Evolutionary conservation across 2,329 filamentous ascomycete species (phyloP).

Genomic region (Aspergillus cejpii): DNA sequence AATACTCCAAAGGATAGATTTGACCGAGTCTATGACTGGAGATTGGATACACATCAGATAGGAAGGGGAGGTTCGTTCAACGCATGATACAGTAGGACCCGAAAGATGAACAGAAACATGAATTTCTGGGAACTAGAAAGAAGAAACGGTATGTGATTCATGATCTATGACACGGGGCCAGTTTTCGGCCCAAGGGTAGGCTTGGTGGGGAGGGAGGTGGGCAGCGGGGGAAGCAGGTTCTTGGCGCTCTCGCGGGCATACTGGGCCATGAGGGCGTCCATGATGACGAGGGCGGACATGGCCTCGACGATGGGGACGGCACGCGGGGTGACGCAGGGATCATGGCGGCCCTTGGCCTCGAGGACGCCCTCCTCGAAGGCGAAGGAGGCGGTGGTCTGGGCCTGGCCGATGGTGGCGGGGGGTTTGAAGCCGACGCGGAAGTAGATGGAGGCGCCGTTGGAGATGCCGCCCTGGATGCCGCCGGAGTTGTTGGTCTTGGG

Average conservation of each 20-base stretch:
- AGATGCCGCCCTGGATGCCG: slow-evolving; percentile 91
- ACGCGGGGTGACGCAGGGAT: slow-evolving; percentile 84
- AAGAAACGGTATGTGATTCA: neutral
- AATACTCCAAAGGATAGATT: too few species aligned
- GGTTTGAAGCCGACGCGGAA: slow-evolving; percentile 95
- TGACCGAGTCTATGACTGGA: too few species aligned
- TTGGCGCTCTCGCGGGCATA: slow-evolving; percentile 54
- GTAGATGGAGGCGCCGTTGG: slow-evolving; percentile 88
- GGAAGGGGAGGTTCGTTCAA: neutral
- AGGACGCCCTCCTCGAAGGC: slow-evolving; percentile 68
- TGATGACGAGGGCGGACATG: slow-evolving; percentile 81
- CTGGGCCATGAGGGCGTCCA: slow-evolving; percentile 82
- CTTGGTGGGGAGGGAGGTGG: slow-evolving; percentile 32
- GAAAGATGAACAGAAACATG: neutral
- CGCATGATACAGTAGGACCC: neutral
- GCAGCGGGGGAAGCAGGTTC: slow-evolving; percentile 41
- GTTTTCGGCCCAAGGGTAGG: slow-evolving; percentile 15
- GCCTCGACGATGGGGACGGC: slow-evolving; percentile 68
- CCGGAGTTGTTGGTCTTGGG: slow-evolving; percentile 94
- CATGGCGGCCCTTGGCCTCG: slow-evolving; percentile 87
- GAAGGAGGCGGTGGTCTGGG: slow-evolving; percentile 77
- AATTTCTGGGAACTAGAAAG: neutral
- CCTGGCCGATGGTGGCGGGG: slow-evolving; percentile 83
- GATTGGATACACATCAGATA: neutral
- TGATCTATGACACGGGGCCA: neutral